Evolutionary conservation across 1,284 basidiomycete species (phyloP).

Genomic region (Boletus subluridellus): DNA sequence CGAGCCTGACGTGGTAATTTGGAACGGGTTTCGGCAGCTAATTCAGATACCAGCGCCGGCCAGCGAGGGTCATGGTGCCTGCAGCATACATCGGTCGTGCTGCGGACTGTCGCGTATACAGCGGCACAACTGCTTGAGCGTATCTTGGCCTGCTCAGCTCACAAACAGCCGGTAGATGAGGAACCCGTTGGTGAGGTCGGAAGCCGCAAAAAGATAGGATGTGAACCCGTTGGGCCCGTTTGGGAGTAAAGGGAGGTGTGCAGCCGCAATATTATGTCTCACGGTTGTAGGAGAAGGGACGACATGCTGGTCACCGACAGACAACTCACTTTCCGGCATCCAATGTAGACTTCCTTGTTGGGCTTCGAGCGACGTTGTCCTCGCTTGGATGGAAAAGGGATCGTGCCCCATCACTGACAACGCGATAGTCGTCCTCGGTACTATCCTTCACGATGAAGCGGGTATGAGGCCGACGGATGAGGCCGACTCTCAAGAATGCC

Average conservation of each 20-base stretch:
- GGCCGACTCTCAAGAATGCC: constrained; percentile 56
- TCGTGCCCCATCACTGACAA: constrained; percentile 87
- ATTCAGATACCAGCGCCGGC: too few species aligned
- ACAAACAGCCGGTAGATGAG: constrained; percentile 71
- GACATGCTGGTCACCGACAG: constrained; percentile 3
- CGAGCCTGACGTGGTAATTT: not conserved
- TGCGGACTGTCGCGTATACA: not conserved
- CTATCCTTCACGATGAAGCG: constrained; percentile 77
- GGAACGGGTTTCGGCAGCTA: not conserved
- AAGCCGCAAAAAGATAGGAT: constrained; percentile 82
- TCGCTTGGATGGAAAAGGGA: constrained; percentile 57
- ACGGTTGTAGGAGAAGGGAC: constrained; percentile 80
- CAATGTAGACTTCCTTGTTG: constrained; percentile 39
- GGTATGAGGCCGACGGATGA: constrained; percentile 83
- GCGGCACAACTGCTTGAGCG: not conserved
- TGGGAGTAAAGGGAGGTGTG: constrained; percentile 82
- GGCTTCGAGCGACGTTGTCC: constrained; percentile 47
- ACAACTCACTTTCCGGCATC: constrained; percentile 66
- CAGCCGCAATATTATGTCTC: constrained; percentile 83
- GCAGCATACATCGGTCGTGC: not conserved
- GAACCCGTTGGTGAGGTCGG: constrained; percentile 79
- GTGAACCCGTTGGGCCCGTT: constrained; percentile 65
- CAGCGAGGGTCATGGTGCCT: not conserved
- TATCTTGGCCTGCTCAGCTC: not conserved
- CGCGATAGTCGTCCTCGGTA: constrained; percentile 95